phyloP scores from a whole-genome alignment of 2,329 filamentous ascomycete genomes.

The Aureobasidium sp. region DNA sequence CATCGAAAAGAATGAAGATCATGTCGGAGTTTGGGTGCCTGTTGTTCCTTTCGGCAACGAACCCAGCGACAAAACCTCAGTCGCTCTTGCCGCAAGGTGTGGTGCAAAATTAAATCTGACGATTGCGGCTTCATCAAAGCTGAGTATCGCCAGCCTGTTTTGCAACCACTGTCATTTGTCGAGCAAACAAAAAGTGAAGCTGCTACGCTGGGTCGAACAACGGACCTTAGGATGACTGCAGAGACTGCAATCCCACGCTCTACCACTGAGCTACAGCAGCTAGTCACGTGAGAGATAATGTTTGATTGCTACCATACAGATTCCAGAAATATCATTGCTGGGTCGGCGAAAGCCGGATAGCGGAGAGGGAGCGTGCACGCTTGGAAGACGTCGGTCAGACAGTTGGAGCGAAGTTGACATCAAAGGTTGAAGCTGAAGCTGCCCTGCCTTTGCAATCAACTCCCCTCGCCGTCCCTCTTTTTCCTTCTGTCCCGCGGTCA shows the following conservation, averaged over 20 bases:
- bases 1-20: background rate
- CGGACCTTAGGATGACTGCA: slow-evolving; percentile 11
- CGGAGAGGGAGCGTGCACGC: background rate
- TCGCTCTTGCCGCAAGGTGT: too few species aligned
- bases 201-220: slow-evolving; percentile 13
- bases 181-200: background rate
- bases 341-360: background rate
- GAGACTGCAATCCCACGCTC: slow-evolving; percentile 12
- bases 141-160: too few species aligned
- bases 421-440: background rate
- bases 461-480: background rate
- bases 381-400: background rate
- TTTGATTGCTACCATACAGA: too few species aligned
- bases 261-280: slow-evolving; percentile 13
- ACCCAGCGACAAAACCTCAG: background rate
- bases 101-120: too few species aligned
- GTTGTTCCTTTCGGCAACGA: background rate
- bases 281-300: background rate
- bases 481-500: slow-evolving; percentile 4
- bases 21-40: background rate
- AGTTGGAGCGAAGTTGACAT: slow-evolving; percentile 1
- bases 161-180: background rate
- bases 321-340: too few species aligned
- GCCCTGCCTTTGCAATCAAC: background rate
- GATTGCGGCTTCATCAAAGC: too few species aligned